Evolutionary conservation across 345 rosid genomes (phyloP), one percentile per base, ranked within the genome.

Genomic region (Lagerstroemia speciosa): DNA sequence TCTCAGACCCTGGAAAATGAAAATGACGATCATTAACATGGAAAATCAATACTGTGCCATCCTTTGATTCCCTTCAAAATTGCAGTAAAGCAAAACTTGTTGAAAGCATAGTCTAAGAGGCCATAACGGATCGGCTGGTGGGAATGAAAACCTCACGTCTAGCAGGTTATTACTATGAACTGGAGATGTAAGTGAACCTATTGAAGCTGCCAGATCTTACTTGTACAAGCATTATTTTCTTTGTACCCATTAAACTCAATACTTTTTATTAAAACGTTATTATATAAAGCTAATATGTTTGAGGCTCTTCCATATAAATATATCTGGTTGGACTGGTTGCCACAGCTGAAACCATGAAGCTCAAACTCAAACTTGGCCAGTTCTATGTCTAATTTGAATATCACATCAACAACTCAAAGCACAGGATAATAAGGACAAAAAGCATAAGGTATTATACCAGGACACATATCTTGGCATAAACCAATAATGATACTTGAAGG

Each of bases 401-500:
- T 14, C 29, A 14, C 20, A 14, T n/a, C 33, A 27, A 58, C 31
- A 9, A 30, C 33, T 27, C 34, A 65, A 26, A n/a, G 67, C 67
- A 38, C 20, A 65, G 32, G 50, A 38, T 65, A 43, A 36, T n/a
- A 29, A 65, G 41, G 52, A 65, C 40, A 32, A 16, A n/a, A 38
- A 45, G 45, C 67, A 24, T 33, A 74, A 78, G 74, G 29, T 27
- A 60, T 68, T 78, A 71, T 91, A 89, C 97, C 97, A 64, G 97
- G 97, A 74, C 97, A 91, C 97, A 91, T 91, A 77, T 91, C 95
- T 68, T 84, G 95, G 80, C 97, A 91, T 75, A 82, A 72, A 31
- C 97, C 97, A 65, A 81, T 73, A 69, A 91, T 91, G 75, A 83
- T 68, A 74, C 73, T 76, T 62, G 90, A 76, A 64, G 83, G 71